A percentile compares a stretch with the other conserved stretches of the same genome.
Evolutionary conservation across 163 green algal genomes (phyloP).

Genomic region (Prototheca wickerhamii): DNA sequence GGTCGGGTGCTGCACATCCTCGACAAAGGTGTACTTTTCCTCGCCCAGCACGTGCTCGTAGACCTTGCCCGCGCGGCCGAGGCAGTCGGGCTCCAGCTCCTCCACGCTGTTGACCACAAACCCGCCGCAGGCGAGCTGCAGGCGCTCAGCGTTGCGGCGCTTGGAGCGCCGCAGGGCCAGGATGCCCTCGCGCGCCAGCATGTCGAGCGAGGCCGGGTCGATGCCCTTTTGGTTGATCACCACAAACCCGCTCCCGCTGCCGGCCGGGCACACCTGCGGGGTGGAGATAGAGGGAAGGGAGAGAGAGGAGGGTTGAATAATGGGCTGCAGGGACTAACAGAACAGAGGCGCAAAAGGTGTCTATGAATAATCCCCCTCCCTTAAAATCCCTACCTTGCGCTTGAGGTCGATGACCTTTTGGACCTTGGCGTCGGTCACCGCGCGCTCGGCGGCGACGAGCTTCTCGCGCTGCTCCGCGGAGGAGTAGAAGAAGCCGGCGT

Average conservation of each 20-base stretch:
- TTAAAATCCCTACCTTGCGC: constrained; percentile 38
- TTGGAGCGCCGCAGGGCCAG: constrained; percentile 90
- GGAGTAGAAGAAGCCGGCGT: constrained; percentile 96
- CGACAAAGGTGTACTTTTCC: constrained; percentile 99
- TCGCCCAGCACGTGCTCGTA: constrained; percentile 98
- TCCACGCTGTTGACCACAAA: constrained; percentile 73
- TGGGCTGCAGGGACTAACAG: no score
- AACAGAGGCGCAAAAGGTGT: background rate
- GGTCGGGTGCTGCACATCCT: constrained; percentile 79
- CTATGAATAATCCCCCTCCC: background rate
- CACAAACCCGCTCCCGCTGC: constrained; percentile 79
- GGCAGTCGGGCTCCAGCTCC: constrained; percentile 71
- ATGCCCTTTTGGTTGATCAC: constrained; percentile 99
- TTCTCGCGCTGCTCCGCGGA: constrained; percentile 94
- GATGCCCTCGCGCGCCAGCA: constrained; percentile 95
- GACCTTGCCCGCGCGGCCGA: constrained; percentile 80
- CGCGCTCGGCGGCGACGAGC: constrained; percentile 89
- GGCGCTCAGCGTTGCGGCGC: constrained; percentile 96
- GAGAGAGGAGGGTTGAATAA: background rate
- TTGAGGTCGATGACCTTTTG: constrained; percentile 92
- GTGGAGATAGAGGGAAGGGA: background rate
- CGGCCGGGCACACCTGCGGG: constrained; percentile 61
- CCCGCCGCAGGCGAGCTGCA: constrained; percentile 82
- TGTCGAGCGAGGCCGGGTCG: constrained; percentile 89
- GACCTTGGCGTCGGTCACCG: constrained; percentile 86